These are phyloP conservation scores for Aspergillus jensenii DNA, from an alignment of 2,329 filamentous ascomycete genomes.

Conservation along the genomic window DNA sequence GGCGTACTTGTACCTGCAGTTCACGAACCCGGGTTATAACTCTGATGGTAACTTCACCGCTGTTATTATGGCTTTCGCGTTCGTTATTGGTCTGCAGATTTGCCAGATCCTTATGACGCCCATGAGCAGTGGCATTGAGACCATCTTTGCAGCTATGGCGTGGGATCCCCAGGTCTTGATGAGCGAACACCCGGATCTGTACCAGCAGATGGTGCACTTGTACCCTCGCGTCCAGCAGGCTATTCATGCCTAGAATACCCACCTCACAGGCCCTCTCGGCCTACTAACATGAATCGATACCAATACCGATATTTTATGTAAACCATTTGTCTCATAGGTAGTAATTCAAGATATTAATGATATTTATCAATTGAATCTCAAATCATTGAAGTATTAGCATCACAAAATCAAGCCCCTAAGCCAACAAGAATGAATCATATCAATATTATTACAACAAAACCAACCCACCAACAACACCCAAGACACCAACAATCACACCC, in stretches of 20 bases:
- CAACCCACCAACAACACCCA: background rate
- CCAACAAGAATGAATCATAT: background rate
- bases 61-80: conserved; percentile 79
- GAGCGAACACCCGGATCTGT: conserved; percentile 77
- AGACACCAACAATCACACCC: background rate
- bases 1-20: conserved; percentile 81
- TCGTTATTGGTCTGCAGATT: conserved; percentile 87
- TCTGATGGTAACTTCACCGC: conserved; percentile 65
- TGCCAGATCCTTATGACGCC: conserved; percentile 88
- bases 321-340: background rate
- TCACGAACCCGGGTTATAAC: conserved; percentile 80
- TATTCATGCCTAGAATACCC: conserved; percentile 55
- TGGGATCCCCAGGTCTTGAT: conserved; percentile 70
- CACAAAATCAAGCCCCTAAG: background rate
- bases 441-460: background rate
- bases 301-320: background rate
- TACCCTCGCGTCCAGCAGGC: conserved; percentile 82
- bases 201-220: conserved; percentile 72
- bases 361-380: background rate
- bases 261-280: background rate
- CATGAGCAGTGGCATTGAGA: conserved; percentile 83
- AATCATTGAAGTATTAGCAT: background rate
- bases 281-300: background rate
- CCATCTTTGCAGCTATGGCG: conserved; percentile 79
- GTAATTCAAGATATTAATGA: background rate